Evolutionary conservation across 1,284 basidiomycete genomes (phyloP).

Genomic region (Cutaneotrichosporon cavernicola): DNA sequence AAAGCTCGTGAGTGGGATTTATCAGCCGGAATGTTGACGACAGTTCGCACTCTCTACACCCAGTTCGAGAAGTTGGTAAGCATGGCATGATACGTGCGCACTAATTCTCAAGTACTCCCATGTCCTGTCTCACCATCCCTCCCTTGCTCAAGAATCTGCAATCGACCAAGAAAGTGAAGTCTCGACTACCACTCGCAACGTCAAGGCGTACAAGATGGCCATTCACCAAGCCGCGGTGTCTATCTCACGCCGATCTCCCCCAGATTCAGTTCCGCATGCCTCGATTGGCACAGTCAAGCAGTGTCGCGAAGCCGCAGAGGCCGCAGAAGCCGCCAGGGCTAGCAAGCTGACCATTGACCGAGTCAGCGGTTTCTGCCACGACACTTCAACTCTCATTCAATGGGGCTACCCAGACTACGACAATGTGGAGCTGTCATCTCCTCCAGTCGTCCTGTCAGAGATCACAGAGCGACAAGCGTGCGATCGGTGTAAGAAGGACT

Average conservation of each 20-base stretch:
- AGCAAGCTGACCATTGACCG: constrained; percentile 59
- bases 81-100: not conserved
- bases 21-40: not conserved
- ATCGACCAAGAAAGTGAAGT: constrained; percentile 45
- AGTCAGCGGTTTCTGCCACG: constrained; percentile 63
- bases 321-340: constrained; percentile 61
- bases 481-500: constrained; percentile 71
- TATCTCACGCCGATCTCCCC: constrained; percentile 61
- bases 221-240: constrained; percentile 50
- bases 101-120: constrained; percentile 32
- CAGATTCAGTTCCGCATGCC: constrained; percentile 63
- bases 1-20: constrained; percentile 36
- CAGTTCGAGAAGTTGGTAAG: constrained; percentile 44
- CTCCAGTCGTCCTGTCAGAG: not conserved
- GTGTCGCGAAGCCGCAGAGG: constrained; percentile 61
- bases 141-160: constrained; percentile 40
- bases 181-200: constrained; percentile 34
- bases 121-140: constrained; percentile 34
- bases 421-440: constrained; percentile 51
- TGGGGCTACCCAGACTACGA: constrained; percentile 68
- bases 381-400: constrained; percentile 60
- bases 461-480: constrained; percentile 64
- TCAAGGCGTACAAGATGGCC: constrained; percentile 46
- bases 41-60: constrained; percentile 41
- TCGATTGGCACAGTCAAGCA: constrained; percentile 79